Evolutionary conservation across 208 protist genomes (phyloP).

Genomic region (Acanthamoeba sp.): DNA sequence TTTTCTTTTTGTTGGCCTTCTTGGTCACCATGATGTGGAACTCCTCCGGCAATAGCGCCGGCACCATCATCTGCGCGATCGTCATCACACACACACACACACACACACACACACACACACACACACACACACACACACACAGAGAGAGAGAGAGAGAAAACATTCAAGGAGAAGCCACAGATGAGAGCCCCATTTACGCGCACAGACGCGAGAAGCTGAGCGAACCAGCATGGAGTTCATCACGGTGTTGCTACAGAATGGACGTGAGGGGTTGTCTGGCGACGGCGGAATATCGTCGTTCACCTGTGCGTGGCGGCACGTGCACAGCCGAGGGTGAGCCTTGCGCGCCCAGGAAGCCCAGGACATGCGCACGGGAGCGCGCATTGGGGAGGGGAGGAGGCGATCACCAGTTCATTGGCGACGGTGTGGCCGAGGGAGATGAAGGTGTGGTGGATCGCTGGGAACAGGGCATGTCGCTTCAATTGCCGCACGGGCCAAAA

Average conservation of each 20-base stretch:
- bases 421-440: conserved; percentile 60
- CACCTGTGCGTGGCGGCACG: neutral
- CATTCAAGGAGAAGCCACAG: too few relatives aligned
- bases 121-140: neutral
- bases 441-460: conserved; percentile 56
- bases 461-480: conserved; percentile 56
- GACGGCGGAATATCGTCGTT: conserved; percentile 64
- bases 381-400: neutral
- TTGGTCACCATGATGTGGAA: conserved; percentile 60
- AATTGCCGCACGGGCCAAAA: conserved; percentile 59
- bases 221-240: conserved; percentile 66
- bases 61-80: conserved; percentile 20
- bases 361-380: too few relatives aligned
- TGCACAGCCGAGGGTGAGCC: too few relatives aligned
- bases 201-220: neutral
- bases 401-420: conserved; percentile 27
- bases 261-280: conserved; percentile 53
- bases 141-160: too few relatives aligned
- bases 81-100: neutral
- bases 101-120: neutral
- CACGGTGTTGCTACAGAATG: conserved; percentile 30
- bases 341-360: too few relatives aligned
- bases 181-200: too few relatives aligned
- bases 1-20: conserved; percentile 70
- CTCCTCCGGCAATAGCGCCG: conserved; percentile 45